These are phyloP conservation scores for Thielaviopsis euricoi DNA, from an alignment of 2,329 filamentous ascomycete genomes.

Conservation along the genomic window DNA sequence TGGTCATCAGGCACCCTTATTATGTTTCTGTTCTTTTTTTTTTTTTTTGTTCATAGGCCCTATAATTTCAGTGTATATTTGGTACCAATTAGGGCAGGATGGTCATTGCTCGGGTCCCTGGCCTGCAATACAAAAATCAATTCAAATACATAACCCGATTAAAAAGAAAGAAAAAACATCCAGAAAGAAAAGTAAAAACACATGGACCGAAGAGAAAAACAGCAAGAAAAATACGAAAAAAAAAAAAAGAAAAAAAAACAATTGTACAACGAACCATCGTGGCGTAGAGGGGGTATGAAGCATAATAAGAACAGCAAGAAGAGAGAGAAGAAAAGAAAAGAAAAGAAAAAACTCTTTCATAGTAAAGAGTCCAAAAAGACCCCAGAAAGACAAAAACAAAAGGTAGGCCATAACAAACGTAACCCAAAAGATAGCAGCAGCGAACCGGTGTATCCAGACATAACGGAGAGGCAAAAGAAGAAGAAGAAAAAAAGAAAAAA, in stretches of 20 bases:
- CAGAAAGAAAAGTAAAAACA: background rate
- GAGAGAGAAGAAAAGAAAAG: background rate
- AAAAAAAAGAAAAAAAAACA: background rate
- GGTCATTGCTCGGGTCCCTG: conserved; percentile 2
- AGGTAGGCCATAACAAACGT: background rate
- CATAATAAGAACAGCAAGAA: background rate
- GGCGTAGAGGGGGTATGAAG: background rate
- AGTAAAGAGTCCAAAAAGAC: background rate
- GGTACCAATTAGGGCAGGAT: background rate
- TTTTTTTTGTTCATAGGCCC: no score
- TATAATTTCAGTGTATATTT: no score
- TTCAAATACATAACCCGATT: background rate
- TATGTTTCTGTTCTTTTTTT: no score
- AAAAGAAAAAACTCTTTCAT: background rate
- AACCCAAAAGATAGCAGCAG: background rate
- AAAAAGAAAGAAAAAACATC: background rate
- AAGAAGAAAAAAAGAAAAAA: no score
- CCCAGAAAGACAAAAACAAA: background rate
- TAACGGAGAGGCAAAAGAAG: no score
- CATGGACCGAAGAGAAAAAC: background rate
- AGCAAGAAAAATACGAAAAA: background rate
- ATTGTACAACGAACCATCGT: no score
- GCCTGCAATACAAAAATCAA: background rate
- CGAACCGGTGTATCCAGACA: no score
- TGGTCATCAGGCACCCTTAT: no score